Evolutionary conservation across 1,284 basidiomycete species (phyloP).

Genomic region (Pseudozyma sp.): DNA sequence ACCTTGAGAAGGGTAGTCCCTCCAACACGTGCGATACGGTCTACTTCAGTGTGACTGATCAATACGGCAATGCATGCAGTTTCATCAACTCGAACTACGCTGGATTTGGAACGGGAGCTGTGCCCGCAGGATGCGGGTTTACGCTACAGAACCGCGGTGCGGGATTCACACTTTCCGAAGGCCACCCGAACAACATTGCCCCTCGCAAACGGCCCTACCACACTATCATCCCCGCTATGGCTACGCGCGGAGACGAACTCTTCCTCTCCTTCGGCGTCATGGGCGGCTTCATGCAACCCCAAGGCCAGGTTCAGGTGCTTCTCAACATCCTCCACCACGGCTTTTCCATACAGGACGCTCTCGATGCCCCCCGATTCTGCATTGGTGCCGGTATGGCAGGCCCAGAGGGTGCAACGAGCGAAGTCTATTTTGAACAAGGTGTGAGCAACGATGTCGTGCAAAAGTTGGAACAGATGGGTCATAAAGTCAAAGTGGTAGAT

Average conservation of each 20-base stretch:
- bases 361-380: conserved; percentile 95
- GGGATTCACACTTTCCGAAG: conserved; percentile 82
- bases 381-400: conserved; percentile 86
- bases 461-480: conserved; percentile 79
- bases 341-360: conserved; percentile 74
- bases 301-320: conserved; percentile 94
- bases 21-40: conserved; percentile 88
- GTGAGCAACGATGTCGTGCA: conserved; percentile 74
- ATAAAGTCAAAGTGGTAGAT: conserved; percentile 77
- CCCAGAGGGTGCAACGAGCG: conserved; percentile 76
- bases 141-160: conserved; percentile 93
- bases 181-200: conserved; percentile 80
- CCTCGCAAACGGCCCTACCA: conserved; percentile 88
- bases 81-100: conserved; percentile 89
- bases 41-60: conserved; percentile 79
- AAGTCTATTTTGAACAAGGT: conserved; percentile 88
- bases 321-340: conserved; percentile 85
- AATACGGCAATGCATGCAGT: conserved; percentile 92
- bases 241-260: conserved; percentile 81
- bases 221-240: conserved; percentile 94
- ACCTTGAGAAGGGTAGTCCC: conserved; percentile 82
- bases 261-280: conserved; percentile 92
- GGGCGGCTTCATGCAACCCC: conserved; percentile 90
- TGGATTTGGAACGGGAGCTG: conserved; percentile 75
- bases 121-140: conserved; percentile 93